phyloP scores from a whole-genome alignment of 768 basidiomycete species.

The Russula ochroleuca region DNA sequence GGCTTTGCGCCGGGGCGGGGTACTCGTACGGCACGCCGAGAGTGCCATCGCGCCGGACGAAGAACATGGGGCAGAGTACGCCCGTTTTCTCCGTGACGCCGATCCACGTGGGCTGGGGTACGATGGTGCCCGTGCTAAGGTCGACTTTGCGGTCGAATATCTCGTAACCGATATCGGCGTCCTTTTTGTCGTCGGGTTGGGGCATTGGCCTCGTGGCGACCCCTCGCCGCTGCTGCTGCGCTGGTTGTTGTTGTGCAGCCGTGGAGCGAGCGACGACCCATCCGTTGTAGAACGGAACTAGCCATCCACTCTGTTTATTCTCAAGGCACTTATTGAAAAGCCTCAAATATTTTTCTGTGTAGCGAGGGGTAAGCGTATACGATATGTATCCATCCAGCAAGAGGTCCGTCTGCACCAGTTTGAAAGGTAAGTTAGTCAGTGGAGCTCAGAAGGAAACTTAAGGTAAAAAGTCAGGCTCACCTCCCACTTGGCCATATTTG shows the following conservation, averaged over 20 bases:
- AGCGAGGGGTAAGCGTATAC: background rate
- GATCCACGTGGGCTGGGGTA: constrained; percentile 15
- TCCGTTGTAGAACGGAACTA: background rate
- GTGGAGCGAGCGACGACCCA: background rate
- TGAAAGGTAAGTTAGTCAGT: background rate
- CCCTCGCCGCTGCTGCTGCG: no score
- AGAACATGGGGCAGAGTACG: constrained; percentile 4
- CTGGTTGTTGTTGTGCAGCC: no score
- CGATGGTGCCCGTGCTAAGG: constrained; percentile 10
- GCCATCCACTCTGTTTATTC: background rate
- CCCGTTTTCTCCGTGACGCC: constrained; percentile 1
- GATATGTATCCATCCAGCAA: constrained; percentile 11
- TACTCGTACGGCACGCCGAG: constrained; percentile 15
- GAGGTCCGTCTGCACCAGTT: constrained; percentile 2
- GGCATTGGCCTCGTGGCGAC: background rate
- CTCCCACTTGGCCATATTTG: background rate
- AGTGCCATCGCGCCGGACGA: constrained; percentile 4
- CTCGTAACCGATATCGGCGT: background rate
- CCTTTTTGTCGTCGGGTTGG: background rate
- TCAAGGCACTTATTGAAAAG: constrained; percentile 5
- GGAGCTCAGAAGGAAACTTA: no score
- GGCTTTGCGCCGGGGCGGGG: background rate
- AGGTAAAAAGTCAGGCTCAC: no score
- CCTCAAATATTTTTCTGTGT: constrained; percentile 1
- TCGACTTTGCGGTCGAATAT: constrained; percentile 8